Evolutionary conservation across 2,329 filamentous ascomycete genomes (phyloP).

Genomic region (Davidsoniella neocaledoniae): DNA sequence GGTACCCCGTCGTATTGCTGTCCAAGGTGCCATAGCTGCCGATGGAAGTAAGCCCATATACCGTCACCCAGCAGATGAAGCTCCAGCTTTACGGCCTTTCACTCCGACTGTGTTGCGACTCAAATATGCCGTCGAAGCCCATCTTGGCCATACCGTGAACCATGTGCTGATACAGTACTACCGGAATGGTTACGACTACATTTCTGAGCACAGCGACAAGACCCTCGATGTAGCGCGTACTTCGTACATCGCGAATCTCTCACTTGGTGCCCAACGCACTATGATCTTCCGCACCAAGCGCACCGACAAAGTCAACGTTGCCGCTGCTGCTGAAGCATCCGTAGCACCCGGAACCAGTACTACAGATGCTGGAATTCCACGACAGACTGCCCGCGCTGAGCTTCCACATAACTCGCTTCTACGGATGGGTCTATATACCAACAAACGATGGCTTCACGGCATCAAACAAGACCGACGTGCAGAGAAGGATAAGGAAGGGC

Average conservation of each 20-base stretch:
- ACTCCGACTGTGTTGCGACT: conserved; percentile 55
- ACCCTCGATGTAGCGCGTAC: conserved; percentile 72
- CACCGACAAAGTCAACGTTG: conserved; percentile 19
- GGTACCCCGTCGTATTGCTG: conserved; percentile 78
- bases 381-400: conserved; percentile 48
- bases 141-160: conserved; percentile 67
- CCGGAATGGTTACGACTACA: conserved; percentile 74
- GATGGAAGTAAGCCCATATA: conserved; percentile 79
- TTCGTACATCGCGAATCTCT: conserved; percentile 82
- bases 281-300: conserved; percentile 84
- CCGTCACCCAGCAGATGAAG: conserved; percentile 81
- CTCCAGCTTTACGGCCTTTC: conserved; percentile 60
- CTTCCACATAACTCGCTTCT: conserved; percentile 85
- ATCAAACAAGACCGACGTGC: conserved; percentile 75
- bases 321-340: conserved; percentile 12
- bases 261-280: conserved; percentile 75
- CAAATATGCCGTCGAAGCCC: conserved; percentile 48
- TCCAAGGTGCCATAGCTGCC: conserved; percentile 54
- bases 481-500: conserved; percentile 44
- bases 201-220: conserved; percentile 94
- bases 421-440: conserved; percentile 63
- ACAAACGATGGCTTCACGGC: conserved; percentile 78
- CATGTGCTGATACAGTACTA: conserved; percentile 90
- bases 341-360: conserved; percentile 21
- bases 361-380: conserved; percentile 16